phyloP scores from a whole-genome alignment of 2,329 filamentous ascomycete genomes.

The Trichoderma oligosporum region DNA sequence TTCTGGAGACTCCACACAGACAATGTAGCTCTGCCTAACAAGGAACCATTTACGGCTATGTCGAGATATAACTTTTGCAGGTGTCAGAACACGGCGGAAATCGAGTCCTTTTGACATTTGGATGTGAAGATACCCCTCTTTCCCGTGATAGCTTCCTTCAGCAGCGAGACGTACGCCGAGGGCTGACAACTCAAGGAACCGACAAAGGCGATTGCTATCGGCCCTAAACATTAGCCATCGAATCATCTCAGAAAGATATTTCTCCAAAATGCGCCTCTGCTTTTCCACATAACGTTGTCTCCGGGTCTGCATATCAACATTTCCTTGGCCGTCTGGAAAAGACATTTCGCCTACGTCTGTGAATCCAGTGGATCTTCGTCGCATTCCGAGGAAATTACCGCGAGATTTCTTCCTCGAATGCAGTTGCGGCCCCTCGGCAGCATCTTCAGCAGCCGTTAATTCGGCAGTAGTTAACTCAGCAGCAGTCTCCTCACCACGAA shows the following conservation, averaged over 20 bases:
- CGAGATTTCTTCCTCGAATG: constrained; percentile 48
- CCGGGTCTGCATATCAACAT: constrained; percentile 43
- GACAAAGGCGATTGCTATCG: constrained; percentile 92
- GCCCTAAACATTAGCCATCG: constrained; percentile 94
- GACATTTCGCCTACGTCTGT: constrained; percentile 47
- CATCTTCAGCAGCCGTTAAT: constrained; percentile 63
- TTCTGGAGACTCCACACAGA: constrained; percentile 96
- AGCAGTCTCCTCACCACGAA: constrained; percentile 43
- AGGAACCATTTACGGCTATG: constrained; percentile 97
- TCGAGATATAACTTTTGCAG: constrained; percentile 71
- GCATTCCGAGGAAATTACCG: constrained; percentile 50
- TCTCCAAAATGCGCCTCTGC: constrained; percentile 80
- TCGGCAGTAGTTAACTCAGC: too few relatives aligned
- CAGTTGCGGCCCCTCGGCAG: constrained; percentile 42
- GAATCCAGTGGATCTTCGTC: constrained; percentile 50
- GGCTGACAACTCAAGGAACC: constrained; percentile 91
- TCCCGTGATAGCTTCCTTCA: constrained; percentile 95
- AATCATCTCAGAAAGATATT: constrained; percentile 90
- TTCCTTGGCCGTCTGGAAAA: constrained; percentile 39
- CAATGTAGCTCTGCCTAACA: constrained; percentile 95
- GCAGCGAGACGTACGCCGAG: constrained; percentile 89
- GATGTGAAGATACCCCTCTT: constrained; percentile 91
- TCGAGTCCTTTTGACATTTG: constrained; percentile 87
- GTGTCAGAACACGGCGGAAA: constrained; percentile 75
- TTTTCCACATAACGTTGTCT: constrained; percentile 67